Conservation (phyloP, 2,329 filamentous ascomycete genomes). For the Shiraia bambusicola region DNA sequence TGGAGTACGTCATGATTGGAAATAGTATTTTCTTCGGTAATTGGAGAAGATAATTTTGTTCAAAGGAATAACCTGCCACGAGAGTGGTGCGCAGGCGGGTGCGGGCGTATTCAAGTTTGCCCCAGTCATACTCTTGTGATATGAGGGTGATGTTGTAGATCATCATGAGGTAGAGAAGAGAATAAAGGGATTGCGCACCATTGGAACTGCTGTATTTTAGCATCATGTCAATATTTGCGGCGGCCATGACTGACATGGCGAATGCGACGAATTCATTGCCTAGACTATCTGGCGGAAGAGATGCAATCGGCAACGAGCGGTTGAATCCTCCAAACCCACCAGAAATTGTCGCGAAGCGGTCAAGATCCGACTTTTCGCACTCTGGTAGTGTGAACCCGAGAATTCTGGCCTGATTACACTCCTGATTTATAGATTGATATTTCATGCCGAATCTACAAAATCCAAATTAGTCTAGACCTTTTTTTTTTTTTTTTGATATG, state of each 20-base stretch:
- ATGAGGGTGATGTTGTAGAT: constrained; percentile 36
- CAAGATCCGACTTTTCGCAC: constrained; percentile 7
- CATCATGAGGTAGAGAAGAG: constrained; percentile 33
- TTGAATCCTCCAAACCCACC: constrained; percentile 34
- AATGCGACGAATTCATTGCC: constrained; percentile 27
- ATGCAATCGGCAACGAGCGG: constrained; percentile 12
- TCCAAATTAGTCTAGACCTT: not conserved
- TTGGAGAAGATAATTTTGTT: constrained; percentile 33
- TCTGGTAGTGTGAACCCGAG: not conserved
- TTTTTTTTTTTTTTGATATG: not conserved
- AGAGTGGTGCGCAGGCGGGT: constrained; percentile 30
- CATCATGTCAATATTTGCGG: not conserved
- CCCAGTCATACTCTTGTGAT: constrained; percentile 32
- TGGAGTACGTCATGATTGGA: constrained; percentile 32
- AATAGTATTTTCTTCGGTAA: constrained; percentile 34
- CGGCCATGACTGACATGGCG: constrained; percentile 18
- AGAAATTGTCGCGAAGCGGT: constrained; percentile 13
- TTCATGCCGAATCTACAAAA: constrained; percentile 2
- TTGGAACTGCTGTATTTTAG: constrained; percentile 21
- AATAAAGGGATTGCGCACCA: constrained; percentile 36
- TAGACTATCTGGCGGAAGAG: constrained; percentile 19
- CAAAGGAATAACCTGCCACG: constrained; percentile 29
- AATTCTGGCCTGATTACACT: constrained; percentile 7
- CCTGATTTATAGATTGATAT: constrained; percentile 5
- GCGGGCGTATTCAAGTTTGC: constrained; percentile 26